Percentiles rank a stretch among this genome's conserved stretches.
Conservation (phyloP, 345 rosid species). For the Cochlearia excelsa region DNA sequence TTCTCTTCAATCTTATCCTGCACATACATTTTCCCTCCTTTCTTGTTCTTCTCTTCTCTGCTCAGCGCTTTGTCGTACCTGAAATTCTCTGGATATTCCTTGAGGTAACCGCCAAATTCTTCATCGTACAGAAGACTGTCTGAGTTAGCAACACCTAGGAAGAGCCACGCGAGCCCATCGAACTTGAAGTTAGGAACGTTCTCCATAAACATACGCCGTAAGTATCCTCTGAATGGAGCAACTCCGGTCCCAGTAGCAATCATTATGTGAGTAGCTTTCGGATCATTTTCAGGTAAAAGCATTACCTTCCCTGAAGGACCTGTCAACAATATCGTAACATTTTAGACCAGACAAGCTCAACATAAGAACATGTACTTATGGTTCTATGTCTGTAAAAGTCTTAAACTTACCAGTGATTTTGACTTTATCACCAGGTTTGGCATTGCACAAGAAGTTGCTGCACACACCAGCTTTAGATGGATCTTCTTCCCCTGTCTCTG, state of each 20-base stretch:
- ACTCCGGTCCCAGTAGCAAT: conserved; percentile 96
- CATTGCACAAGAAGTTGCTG: conserved; percentile 86
- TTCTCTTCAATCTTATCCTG: conserved; percentile 98
- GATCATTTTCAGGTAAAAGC: conserved; percentile 93
- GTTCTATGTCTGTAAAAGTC: neutral
- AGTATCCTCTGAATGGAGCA: conserved; percentile 91
- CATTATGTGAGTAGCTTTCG: conserved; percentile 90
- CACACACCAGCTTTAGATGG: conserved; percentile 85
- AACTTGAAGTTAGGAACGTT: conserved; percentile 69
- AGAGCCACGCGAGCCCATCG: conserved; percentile 93
- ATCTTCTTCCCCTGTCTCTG: conserved; percentile 94
- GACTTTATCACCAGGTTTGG: conserved; percentile 90
- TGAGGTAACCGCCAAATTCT: conserved; percentile 73
- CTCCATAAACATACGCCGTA: conserved; percentile 98
- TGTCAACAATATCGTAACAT: conserved; percentile 26
- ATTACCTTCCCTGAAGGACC: conserved; percentile 96
- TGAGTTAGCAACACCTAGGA: conserved; percentile 94
- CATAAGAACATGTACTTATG: neutral
- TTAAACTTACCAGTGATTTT: conserved; percentile 64
- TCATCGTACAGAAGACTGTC: conserved; percentile 95
- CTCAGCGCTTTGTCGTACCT: conserved; percentile 84
- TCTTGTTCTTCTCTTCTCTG: conserved; percentile 86
- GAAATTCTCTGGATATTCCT: conserved; percentile 74
- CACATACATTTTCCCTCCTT: conserved; percentile 97
- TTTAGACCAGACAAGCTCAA: neutral